A percentile compares a stretch with the other conserved stretches of the same genome.
phyloP scores from a whole-genome alignment of 2,329 filamentous ascomycete species.

The Trichophyton benhamiae region DNA sequence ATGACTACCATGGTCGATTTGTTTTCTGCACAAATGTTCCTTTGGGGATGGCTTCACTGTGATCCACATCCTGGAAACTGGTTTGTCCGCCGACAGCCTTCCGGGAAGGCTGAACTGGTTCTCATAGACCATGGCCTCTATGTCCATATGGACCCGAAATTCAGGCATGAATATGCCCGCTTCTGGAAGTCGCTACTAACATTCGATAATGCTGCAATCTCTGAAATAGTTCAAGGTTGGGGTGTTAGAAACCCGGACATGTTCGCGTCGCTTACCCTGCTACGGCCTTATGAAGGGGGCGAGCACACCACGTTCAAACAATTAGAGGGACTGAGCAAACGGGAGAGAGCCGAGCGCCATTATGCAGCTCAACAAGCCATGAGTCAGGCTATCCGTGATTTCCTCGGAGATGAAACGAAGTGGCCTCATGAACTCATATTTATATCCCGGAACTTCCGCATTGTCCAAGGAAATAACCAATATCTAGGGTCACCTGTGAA shows the following conservation, averaged over 20 bases:
- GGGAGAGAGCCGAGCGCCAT: slow-evolving; percentile 46
- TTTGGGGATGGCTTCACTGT: slow-evolving; percentile 90
- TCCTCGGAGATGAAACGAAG: slow-evolving; percentile 73
- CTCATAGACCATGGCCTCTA: slow-evolving; percentile 97
- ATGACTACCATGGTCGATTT: slow-evolving; percentile 96
- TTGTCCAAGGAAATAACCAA: slow-evolving; percentile 88
- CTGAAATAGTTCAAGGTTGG: slow-evolving; percentile 63
- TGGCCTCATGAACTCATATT: slow-evolving; percentile 88
- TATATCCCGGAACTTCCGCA: slow-evolving; percentile 80
- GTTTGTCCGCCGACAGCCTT: slow-evolving; percentile 75
- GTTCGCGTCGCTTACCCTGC: slow-evolving; percentile 78
- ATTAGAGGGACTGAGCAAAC: slow-evolving; percentile 40
- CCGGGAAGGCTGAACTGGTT: slow-evolving; percentile 75
- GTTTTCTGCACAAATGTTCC: slow-evolving; percentile 96
- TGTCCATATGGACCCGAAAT: slow-evolving; percentile 72
- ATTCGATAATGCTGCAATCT: slow-evolving; percentile 75
- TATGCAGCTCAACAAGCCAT: slow-evolving; percentile 72
- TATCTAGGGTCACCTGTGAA: slow-evolving; percentile 81
- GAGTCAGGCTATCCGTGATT: slow-evolving; percentile 60
- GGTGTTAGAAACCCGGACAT: slow-evolving; percentile 80
- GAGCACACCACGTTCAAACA: slow-evolving; percentile 53
- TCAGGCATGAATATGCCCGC: slow-evolving; percentile 71
- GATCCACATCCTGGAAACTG: slow-evolving; percentile 97
- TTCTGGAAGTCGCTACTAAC: slow-evolving; percentile 94
- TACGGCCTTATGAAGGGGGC: slow-evolving; percentile 83